Evolutionary conservation across 305 asterid species (phyloP).

Genomic region (Ajuga reptans): DNA sequence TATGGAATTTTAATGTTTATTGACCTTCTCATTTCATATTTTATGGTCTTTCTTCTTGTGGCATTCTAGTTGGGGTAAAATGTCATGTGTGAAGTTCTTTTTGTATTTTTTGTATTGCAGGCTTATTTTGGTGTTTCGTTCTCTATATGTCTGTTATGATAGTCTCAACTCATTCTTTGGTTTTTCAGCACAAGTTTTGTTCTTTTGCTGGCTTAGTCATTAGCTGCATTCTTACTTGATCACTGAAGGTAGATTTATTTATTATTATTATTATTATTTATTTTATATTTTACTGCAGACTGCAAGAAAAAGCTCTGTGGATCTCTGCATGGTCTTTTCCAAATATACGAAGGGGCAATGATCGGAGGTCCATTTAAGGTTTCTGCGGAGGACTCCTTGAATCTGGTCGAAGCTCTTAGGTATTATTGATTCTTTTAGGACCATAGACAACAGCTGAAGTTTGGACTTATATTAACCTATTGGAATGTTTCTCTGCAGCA

Average conservation of each 20-base stretch:
- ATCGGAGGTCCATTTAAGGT: conserved; percentile 80
- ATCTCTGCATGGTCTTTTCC: conserved; percentile 81
- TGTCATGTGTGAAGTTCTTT: too few relatives aligned
- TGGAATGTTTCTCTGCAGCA: conserved; percentile 44
- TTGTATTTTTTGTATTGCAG: neutral
- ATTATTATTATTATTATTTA: too few relatives aligned
- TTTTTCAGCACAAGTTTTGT: neutral
- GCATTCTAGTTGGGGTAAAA: too few relatives aligned
- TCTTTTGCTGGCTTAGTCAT: neutral
- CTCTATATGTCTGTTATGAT: neutral
- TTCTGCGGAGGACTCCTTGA: conserved; percentile 88
- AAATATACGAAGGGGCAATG: conserved; percentile 85
- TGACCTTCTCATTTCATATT: conserved; percentile 9
- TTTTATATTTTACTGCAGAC: conserved; percentile 39
- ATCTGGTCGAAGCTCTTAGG: conserved; percentile 96
- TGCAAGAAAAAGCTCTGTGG: conserved; percentile 87
- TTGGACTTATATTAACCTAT: conserved; percentile 28
- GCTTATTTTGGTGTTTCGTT: neutral
- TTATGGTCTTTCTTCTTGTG: neutral
- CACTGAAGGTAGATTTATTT: conserved; percentile 1
- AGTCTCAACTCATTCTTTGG: neutral
- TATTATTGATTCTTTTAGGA: conserved; percentile 26
- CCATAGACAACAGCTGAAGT: conserved; percentile 14
- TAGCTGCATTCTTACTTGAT: conserved; percentile 17
- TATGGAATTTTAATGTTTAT: neutral